Percentiles rank a stretch among this genome's conserved stretches.
Conservation (phyloP, 495 filamentous ascomycete species). For the Penicillium turbatum region DNA sequence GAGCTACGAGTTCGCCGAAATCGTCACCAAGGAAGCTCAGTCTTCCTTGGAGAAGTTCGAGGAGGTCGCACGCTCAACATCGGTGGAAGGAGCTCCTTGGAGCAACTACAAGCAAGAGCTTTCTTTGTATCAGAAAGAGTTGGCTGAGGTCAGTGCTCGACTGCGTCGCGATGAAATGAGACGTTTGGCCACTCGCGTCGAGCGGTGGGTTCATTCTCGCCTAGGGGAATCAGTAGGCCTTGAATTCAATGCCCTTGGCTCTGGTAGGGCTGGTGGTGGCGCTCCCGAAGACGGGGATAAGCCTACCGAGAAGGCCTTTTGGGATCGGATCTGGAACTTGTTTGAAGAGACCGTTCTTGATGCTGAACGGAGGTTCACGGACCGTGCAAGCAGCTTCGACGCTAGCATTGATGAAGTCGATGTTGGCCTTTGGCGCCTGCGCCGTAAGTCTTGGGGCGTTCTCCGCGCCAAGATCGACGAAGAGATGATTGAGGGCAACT, state of each 20-base stretch:
- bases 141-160: slow-evolving; percentile 76
- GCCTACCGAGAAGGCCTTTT: slow-evolving; percentile 76
- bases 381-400: slow-evolving; percentile 87
- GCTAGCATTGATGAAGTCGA: slow-evolving; percentile 88
- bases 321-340: slow-evolving; percentile 91
- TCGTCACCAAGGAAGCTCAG: slow-evolving; percentile 78
- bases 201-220: slow-evolving; percentile 86
- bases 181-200: slow-evolving; percentile 80
- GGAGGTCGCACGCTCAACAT: slow-evolving; percentile 65
- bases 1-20: slow-evolving; percentile 89
- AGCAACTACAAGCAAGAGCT: slow-evolving; percentile 67
- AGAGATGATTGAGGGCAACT: slow-evolving; percentile 95
- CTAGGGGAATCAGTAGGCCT: slow-evolving; percentile 83
- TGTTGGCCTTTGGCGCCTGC: slow-evolving; percentile 85
- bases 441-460: slow-evolving; percentile 90
- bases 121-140: slow-evolving; percentile 65
- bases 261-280: slow-evolving; percentile 72
- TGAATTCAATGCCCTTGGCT: slow-evolving; percentile 92
- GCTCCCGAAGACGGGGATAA: slow-evolving; percentile 74
- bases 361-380: slow-evolving; percentile 78
- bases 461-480: slow-evolving; percentile 89
- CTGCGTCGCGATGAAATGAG: slow-evolving; percentile 94
- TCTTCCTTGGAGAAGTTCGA: slow-evolving; percentile 71
- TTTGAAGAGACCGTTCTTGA: slow-evolving; percentile 82
- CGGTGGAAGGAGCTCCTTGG: slow-evolving; percentile 77